A percentile compares a stretch with the other conserved stretches of the same genome.
Evolutionary conservation across 345 rosid genomes (phyloP).

Genomic region (Turnera subulata): DNA sequence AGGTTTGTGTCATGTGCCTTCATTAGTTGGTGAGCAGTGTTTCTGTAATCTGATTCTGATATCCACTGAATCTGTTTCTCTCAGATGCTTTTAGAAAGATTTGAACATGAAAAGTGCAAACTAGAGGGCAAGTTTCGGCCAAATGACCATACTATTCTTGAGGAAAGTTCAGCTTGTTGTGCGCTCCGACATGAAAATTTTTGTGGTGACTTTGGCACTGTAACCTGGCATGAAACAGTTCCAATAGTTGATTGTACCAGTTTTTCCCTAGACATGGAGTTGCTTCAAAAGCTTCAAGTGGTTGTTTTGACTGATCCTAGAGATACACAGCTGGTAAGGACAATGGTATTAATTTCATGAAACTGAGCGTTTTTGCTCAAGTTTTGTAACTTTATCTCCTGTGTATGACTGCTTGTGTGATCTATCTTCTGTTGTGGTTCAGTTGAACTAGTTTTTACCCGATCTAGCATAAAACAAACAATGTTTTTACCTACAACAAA

Average conservation of each 20-base stretch:
- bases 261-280: conserved; percentile 61
- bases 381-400: background rate
- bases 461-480: too few species aligned
- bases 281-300: conserved; percentile 52
- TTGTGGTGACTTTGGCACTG: conserved; percentile 40
- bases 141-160: conserved; percentile 20
- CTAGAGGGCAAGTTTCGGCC: conserved; percentile 31
- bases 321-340: conserved; percentile 42
- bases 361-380: background rate
- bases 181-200: conserved; percentile 45
- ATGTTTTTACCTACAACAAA: too few species aligned
- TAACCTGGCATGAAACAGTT: conserved; percentile 52
- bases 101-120: conserved; percentile 51
- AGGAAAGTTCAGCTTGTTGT: conserved; percentile 48
- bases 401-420: background rate
- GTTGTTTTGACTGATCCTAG: conserved; percentile 33
- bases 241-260: conserved; percentile 56
- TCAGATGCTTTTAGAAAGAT: conserved; percentile 66
- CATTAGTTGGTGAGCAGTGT: background rate
- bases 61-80: background rate
- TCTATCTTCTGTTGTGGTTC: background rate
- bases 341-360: background rate
- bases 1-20: conserved; percentile 40
- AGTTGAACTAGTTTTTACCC: too few species aligned
- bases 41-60: background rate